phyloP scores from a whole-genome alignment of 352 stramenopile genomes.

The Phytopythium helicoides region DNA sequence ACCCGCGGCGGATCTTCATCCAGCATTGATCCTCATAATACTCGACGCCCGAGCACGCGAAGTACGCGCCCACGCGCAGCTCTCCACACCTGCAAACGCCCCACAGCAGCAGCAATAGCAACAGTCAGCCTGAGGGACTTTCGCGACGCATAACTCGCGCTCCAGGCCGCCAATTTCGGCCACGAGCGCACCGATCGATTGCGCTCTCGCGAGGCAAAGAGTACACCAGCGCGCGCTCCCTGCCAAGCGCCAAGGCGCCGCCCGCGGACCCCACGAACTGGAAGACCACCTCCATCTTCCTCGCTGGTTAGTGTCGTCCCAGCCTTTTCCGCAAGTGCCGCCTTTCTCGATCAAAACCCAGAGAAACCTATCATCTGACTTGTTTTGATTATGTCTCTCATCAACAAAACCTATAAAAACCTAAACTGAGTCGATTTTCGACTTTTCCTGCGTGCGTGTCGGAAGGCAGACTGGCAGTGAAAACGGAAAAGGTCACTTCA shows the following conservation, averaged over 20 bases:
- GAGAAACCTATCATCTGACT: neutral
- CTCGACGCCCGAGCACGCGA: conserved; percentile 51
- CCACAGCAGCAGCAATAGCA: neutral
- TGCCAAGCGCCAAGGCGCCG: conserved; percentile 17
- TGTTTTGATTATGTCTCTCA: no score
- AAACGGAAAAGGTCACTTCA: no score
- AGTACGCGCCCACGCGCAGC: conserved; percentile 60
- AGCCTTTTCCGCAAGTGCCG: neutral
- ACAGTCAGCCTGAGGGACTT: no score
- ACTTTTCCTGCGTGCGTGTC: no score
- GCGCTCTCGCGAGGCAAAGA: conserved; percentile 49
- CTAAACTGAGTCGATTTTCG: no score
- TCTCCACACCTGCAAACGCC: conserved; percentile 36
- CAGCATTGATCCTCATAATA: conserved; percentile 63
- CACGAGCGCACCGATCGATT: conserved; percentile 40
- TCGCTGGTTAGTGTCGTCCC: neutral
- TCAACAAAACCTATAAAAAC: no score
- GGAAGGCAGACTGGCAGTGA: no score
- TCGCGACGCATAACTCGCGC: no score
- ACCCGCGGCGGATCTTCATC: conserved; percentile 75
- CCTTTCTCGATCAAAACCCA: neutral
- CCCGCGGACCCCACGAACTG: conserved; percentile 52
- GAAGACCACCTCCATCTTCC: conserved; percentile 68
- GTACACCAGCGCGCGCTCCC: conserved; percentile 62
- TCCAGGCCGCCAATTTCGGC: neutral